A percentile compares a stretch with the other conserved stretches of the same genome.
phyloP scores from a whole-genome alignment of 1,284 basidiomycete genomes.

The Pseudozyma sp. region DNA sequence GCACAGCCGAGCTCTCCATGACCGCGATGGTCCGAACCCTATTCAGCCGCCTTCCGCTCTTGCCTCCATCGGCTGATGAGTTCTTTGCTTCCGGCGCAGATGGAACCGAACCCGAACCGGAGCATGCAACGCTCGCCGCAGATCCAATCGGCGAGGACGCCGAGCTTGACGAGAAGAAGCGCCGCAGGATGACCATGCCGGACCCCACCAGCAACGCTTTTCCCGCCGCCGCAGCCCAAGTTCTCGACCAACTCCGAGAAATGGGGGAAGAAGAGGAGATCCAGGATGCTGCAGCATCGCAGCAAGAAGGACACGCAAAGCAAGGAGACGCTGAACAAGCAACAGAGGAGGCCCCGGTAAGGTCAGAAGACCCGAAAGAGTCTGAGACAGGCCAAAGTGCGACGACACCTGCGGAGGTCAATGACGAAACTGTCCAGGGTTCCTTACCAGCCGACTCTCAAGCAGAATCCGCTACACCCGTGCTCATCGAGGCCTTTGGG shows the following conservation, averaged over 20 bases:
- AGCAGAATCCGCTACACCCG: slow-evolving; percentile 4
- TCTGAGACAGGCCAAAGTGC: background rate
- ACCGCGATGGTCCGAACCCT: slow-evolving; percentile 84
- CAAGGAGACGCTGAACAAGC: background rate
- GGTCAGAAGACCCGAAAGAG: background rate
- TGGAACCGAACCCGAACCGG: slow-evolving; percentile 52
- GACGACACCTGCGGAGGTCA: slow-evolving; percentile 1
- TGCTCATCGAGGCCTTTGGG: slow-evolving; percentile 75
- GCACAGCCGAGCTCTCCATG: slow-evolving; percentile 94
- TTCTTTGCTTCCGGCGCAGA: slow-evolving; percentile 50
- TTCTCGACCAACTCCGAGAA: slow-evolving; percentile 49
- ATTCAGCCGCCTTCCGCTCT: slow-evolving; percentile 78
- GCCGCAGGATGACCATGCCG: slow-evolving; percentile 68
- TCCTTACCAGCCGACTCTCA: background rate
- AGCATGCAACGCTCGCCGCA: slow-evolving; percentile 60
- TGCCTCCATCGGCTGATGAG: slow-evolving; percentile 70
- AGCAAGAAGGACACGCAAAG: slow-evolving; percentile 1
- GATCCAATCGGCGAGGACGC: slow-evolving; percentile 54
- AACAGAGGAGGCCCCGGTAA: too few relatives aligned
- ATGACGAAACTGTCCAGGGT: background rate
- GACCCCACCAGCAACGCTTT: slow-evolving; percentile 67
- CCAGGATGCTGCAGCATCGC: slow-evolving; percentile 18
- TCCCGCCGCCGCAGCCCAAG: slow-evolving; percentile 58
- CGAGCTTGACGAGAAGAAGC: slow-evolving; percentile 48
- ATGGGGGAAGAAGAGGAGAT: slow-evolving; percentile 54